phyloP scores from a whole-genome alignment of 805 yeast genomes.

The Ogataea degrootiae region DNA sequence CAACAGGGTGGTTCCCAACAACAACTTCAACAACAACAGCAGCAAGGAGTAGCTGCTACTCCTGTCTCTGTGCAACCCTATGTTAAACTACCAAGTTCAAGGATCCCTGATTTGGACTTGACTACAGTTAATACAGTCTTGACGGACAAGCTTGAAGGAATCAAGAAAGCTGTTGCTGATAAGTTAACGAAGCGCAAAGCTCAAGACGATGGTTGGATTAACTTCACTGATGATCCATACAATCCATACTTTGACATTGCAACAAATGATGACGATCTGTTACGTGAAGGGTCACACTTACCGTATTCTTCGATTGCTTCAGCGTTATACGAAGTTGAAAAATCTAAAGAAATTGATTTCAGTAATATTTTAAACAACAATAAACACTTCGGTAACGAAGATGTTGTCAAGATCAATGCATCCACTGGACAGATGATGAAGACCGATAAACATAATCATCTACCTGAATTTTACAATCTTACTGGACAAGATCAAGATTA shows the following conservation, averaged over 20 bases:
- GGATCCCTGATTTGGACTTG: slow-evolving; percentile 88
- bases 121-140: slow-evolving; percentile 75
- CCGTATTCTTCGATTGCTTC: slow-evolving; percentile 80
- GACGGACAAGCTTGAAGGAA: slow-evolving; percentile 69
- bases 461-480: slow-evolving; percentile 43
- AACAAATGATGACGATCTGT: slow-evolving; percentile 38
- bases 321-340: slow-evolving; percentile 59
- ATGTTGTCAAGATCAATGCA: slow-evolving; percentile 38
- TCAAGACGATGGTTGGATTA: slow-evolving; percentile 71
- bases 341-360: slow-evolving; percentile 49
- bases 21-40: slow-evolving; percentile 16
- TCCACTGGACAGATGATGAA: slow-evolving; percentile 45
- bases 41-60: slow-evolving; percentile 10
- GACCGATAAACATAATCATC: slow-evolving; percentile 29
- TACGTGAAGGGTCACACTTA: slow-evolving; percentile 55
- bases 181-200: slow-evolving; percentile 69
- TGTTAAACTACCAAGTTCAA: slow-evolving; percentile 82
- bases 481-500: slow-evolving; percentile 21
- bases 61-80: slow-evolving; percentile 63
- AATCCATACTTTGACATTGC: slow-evolving; percentile 75
- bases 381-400: slow-evolving; percentile 31
- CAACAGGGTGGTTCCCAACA: slow-evolving; percentile 4
- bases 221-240: slow-evolving; percentile 80
- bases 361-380: slow-evolving; percentile 42
- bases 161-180: slow-evolving; percentile 80